A percentile compares a stretch with the other conserved stretches of the same genome.
phyloP scores from a whole-genome alignment of 371 early-diverging fungal genomes.

The Rhizopus delemar region DNA sequence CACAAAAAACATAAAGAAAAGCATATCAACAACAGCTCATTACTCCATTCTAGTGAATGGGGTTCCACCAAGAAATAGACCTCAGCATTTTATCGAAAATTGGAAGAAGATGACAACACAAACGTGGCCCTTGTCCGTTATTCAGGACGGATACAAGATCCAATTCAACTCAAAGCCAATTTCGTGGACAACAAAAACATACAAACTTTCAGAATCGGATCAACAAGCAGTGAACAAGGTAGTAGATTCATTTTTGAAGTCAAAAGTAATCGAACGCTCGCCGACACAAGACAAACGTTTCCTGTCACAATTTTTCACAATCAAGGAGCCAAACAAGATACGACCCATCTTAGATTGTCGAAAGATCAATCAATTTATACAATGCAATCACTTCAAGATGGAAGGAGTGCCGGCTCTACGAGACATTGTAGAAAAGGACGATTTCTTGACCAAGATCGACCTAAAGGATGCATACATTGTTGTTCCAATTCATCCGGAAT shows the following conservation, averaged over 20 bases:
- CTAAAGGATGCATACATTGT: slow-evolving; percentile 1
- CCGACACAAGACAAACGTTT: background rate
- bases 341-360: slow-evolving; percentile 36
- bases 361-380: slow-evolving; percentile 35
- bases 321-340: background rate
- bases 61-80: too few species aligned
- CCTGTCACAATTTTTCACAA: background rate
- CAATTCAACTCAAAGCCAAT: background rate
- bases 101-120: too few species aligned
- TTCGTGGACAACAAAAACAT: background rate
- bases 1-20: too few species aligned
- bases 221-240: background rate
- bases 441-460: slow-evolving; percentile 37
- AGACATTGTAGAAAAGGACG: slow-evolving; percentile 25
- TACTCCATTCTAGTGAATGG: too few species aligned
- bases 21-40: too few species aligned
- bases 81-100: too few species aligned
- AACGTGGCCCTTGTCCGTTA: too few species aligned
- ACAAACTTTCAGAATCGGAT: background rate
- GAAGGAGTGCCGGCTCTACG: slow-evolving; percentile 35
- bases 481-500: background rate
- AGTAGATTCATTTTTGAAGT: background rate
- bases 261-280: background rate
- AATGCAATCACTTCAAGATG: slow-evolving; percentile 24
- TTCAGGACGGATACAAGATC: background rate